phyloP scores from a whole-genome alignment of 805 yeast species.

The Candida xiaguanensis region DNA sequence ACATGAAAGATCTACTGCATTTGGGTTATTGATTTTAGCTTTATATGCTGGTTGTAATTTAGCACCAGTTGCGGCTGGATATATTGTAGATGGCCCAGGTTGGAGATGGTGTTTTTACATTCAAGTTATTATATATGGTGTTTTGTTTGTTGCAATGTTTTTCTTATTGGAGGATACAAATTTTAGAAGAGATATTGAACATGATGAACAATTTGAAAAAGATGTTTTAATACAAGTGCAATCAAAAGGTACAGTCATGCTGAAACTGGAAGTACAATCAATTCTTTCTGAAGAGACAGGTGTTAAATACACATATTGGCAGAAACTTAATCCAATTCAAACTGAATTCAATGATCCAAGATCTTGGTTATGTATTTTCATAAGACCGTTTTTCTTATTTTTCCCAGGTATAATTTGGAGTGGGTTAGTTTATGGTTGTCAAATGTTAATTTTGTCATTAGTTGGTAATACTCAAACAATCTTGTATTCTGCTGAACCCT shows the following conservation, averaged over 20 bases:
- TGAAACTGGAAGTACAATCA: conserved; percentile 27
- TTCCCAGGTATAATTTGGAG: conserved; percentile 47
- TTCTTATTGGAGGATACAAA: conserved; percentile 45
- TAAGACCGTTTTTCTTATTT: conserved; percentile 32
- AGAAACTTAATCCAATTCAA: conserved; percentile 33
- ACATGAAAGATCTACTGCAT: conserved; percentile 37
- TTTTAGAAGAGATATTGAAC: conserved; percentile 23
- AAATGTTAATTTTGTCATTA: conserved; percentile 47
- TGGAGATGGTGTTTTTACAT: conserved; percentile 42
- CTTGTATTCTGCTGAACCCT: conserved; percentile 34
- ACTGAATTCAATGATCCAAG: conserved; percentile 37
- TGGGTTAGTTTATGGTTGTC: conserved; percentile 45
- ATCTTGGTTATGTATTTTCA: conserved; percentile 34
- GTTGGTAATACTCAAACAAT: conserved; percentile 41
- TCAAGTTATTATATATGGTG: conserved; percentile 28
- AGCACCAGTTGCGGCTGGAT: conserved; percentile 45
- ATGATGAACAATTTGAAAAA: neutral
- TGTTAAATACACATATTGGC: conserved; percentile 28
- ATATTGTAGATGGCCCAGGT: conserved; percentile 30
- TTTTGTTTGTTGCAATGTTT: conserved; percentile 25
- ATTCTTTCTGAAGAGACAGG: conserved; percentile 22
- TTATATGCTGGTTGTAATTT: conserved; percentile 41
- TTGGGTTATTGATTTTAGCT: conserved; percentile 33
- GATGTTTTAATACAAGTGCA: neutral
- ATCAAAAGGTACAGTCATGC: conserved; percentile 17